Evolutionary conservation across 2,329 filamentous ascomycete species (phyloP).

Genomic region (Arachnopeziza araneosa): DNA sequence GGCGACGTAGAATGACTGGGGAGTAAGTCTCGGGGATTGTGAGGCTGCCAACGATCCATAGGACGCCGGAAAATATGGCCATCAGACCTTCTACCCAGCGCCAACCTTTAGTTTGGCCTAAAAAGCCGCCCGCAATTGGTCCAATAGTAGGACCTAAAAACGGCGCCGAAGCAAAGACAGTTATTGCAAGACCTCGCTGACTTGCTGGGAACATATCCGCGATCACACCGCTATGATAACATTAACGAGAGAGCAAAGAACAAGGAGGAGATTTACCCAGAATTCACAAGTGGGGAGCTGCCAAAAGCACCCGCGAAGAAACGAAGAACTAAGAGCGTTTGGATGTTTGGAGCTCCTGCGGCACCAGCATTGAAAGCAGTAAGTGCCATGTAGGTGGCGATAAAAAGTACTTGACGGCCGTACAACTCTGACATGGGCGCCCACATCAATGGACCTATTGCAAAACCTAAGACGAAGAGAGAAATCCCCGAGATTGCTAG

Average conservation of each 20-base stretch:
- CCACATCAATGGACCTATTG: slow-evolving; percentile 50
- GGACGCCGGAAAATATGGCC: slow-evolving; percentile 53
- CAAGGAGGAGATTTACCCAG: no score
- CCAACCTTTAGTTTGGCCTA: slow-evolving; percentile 31
- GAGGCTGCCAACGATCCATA: slow-evolving; percentile 49
- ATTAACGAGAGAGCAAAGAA: no score
- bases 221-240: slow-evolving; percentile 48
- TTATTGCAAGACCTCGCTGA: slow-evolving; percentile 50
- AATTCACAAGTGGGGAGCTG: slow-evolving; percentile 55
- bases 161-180: slow-evolving; percentile 58
- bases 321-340: slow-evolving; percentile 14
- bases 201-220: slow-evolving; percentile 51
- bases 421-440: slow-evolving; percentile 59
- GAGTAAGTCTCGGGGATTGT: slow-evolving; percentile 55
- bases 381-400: slow-evolving; percentile 42
- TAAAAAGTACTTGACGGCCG: slow-evolving; percentile 50
- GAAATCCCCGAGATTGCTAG: slow-evolving; percentile 43
- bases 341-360: slow-evolving; percentile 51
- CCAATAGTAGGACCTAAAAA: slow-evolving; percentile 47
- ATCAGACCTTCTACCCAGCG: slow-evolving; percentile 40
- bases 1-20: slow-evolving; percentile 47
- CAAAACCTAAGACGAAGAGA: slow-evolving; percentile 53
- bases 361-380: slow-evolving; percentile 56
- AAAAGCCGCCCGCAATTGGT: slow-evolving; percentile 29
- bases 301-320: slow-evolving; percentile 4